Percentiles rank a stretch among this genome's conserved stretches.
Evolutionary conservation across 169 alveolate species (phyloP).

Genomic region (Plasmodium knowlesi): DNA sequence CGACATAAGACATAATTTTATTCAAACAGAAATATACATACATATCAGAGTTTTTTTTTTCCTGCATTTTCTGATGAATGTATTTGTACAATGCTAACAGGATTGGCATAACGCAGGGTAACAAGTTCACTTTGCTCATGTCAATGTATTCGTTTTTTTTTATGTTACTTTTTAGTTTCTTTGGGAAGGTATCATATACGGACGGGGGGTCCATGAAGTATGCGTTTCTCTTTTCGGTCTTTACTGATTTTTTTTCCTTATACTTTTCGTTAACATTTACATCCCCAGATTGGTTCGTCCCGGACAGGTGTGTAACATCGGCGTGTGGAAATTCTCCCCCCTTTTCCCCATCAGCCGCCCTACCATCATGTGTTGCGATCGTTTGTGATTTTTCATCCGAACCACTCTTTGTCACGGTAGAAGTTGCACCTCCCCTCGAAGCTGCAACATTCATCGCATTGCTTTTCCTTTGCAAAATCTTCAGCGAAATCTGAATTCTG

Average conservation of each 20-base stretch:
- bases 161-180: not conserved
- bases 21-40: slow-evolving; percentile 40
- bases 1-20: slow-evolving; percentile 21
- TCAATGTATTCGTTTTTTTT: slow-evolving; percentile 16
- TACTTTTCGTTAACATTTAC: not conserved
- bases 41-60: slow-evolving; percentile 31
- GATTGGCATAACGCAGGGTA: slow-evolving; percentile 64
- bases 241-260: not conserved
- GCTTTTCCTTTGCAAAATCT: slow-evolving; percentile 10
- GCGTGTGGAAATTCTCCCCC: not conserved
- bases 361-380: not conserved
- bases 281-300: not conserved
- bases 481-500: slow-evolving; percentile 37
- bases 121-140: slow-evolving; percentile 41
- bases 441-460: not conserved
- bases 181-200: not conserved
- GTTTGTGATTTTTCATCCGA: not conserved
- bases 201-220: not conserved
- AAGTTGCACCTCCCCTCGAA: not conserved
- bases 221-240: not conserved
- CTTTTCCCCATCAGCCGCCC: not conserved
- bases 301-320: not conserved
- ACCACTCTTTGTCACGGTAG: not conserved
- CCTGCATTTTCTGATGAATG: not conserved
- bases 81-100: slow-evolving; percentile 38